These are phyloP conservation scores for Lablab purpureus DNA, from an alignment of 306 rosid species.

Conservation along the genomic window DNA sequence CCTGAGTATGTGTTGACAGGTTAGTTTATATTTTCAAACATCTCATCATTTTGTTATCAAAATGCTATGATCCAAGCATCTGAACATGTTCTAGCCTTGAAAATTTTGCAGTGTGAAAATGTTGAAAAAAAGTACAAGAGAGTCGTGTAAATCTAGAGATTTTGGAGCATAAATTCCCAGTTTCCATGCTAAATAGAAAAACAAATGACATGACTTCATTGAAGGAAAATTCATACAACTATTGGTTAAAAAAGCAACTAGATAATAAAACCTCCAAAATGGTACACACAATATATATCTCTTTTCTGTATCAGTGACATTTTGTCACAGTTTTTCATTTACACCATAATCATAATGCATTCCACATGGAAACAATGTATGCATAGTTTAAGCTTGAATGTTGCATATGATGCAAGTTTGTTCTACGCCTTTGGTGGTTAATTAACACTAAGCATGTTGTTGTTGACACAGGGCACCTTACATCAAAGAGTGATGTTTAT, in stretches of 20 bases:
- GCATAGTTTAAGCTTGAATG: neutral
- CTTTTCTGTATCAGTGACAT: neutral
- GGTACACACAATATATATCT: neutral
- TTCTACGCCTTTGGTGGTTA: neutral
- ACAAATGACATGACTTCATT: neutral
- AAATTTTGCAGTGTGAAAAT: neutral
- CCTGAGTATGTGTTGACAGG: constrained; percentile 80
- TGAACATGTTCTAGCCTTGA: neutral
- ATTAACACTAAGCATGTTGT: constrained; percentile 24
- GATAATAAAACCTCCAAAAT: neutral
- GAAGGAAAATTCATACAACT: neutral
- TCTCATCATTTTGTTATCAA: neutral
- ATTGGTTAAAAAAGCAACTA: neutral
- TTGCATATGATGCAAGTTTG: neutral
- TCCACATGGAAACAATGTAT: neutral
- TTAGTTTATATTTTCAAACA: constrained; percentile 37
- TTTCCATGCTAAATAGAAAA: neutral
- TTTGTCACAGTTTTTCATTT: neutral
- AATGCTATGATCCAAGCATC: neutral
- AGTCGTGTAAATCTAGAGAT: neutral
- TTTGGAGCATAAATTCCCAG: neutral
- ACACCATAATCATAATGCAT: neutral
- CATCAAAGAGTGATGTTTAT: constrained; percentile 68
- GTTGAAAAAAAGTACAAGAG: no score
- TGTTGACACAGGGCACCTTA: constrained; percentile 63